Base-by-base conservation (phyloP, 2,329 filamentous ascomycete genomes). In the Hortaea sp. region DNA sequence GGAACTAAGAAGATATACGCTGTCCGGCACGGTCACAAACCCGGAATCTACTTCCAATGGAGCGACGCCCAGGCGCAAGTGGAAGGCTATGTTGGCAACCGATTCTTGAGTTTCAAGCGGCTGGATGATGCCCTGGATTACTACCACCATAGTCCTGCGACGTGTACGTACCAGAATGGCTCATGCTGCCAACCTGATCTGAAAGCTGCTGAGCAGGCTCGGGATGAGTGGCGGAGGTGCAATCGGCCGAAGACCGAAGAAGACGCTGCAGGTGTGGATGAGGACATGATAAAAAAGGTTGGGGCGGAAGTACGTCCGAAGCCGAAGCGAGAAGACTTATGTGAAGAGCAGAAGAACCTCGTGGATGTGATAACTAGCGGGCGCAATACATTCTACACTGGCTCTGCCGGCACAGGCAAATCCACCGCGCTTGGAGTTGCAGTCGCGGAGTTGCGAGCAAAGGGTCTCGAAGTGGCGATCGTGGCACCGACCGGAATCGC, bases 371-470 rank as follows among this genome's bases (percentile, higher is more conserved):
- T 44, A 3, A 12, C 30, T 12, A 2, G 9, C 11, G 75, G 77
- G 0, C 50, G 57, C 1, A 82, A 82, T 45, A 75, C 82, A 7
- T 84, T 82, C 56, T 82, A 77, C 53, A 82, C 78, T 0, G 79
- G 80, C 6, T 78, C 76, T 0, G 80, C 79, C 10, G 79, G 79
- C 0, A 75, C 71, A 40, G 78, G 77, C 2, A 81, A 81, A 55
- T 76, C 73, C 0, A 75, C 75, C 0, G 72, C 79, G 1, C 61
- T 81, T 0, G 72, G 71, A 48, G 67, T 68, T 6, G 72, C 77
- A 35, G 69, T 69, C 2, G 61, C 57, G 5, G 57, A 62, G 5
- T 62, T 78, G 1, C 48, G 50, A 6, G 52, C 50, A 0, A 53
- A 48, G 48, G 64, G 65, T 0, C 65, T 61, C 34, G 54, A 13